Evolutionary conservation across 345 rosid species (phyloP).

Genomic region (Kandelia obovata): DNA sequence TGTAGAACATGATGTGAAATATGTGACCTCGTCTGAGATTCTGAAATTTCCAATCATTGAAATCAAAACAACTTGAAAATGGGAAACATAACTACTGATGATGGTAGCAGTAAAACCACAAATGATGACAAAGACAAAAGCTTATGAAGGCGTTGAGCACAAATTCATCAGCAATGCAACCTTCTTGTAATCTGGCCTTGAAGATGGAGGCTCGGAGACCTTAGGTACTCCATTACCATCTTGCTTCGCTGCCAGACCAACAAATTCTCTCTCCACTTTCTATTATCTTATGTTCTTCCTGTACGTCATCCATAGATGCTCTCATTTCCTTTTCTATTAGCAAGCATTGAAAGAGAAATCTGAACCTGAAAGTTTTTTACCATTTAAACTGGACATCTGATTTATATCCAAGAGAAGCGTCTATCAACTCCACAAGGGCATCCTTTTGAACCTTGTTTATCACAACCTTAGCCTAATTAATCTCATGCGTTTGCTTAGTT

Average conservation of each 20-base stretch:
- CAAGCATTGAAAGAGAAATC: conserved; percentile 14
- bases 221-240: conserved; percentile 7
- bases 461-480: conserved; percentile 9
- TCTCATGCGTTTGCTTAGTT: conserved; percentile 8
- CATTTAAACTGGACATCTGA: conserved; percentile 5
- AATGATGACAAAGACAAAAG: conserved; percentile 49
- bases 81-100: conserved; percentile 20
- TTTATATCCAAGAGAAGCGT: conserved; percentile 10
- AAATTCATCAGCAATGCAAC: conserved; percentile 33
- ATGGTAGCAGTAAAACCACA: conserved; percentile 36
- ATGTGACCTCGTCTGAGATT: no score
- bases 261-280: conserved; percentile 16
- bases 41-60: no score
- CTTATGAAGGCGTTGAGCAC: conserved; percentile 36
- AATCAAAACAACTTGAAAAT: no score
- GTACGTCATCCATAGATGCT: conserved; percentile 15
- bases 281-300: conserved; percentile 9
- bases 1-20: no score
- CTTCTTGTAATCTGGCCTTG: conserved; percentile 33
- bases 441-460: conserved; percentile 4
- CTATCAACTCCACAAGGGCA: conserved; percentile 14
- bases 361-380: conserved; percentile 4
- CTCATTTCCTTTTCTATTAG: conserved; percentile 16
- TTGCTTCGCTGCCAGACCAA: conserved; percentile 5
- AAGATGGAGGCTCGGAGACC: conserved; percentile 27